These are phyloP conservation scores for Sutorius australiensis DNA, from an alignment of 768 basidiomycete genomes.

Conservation along the genomic window DNA sequence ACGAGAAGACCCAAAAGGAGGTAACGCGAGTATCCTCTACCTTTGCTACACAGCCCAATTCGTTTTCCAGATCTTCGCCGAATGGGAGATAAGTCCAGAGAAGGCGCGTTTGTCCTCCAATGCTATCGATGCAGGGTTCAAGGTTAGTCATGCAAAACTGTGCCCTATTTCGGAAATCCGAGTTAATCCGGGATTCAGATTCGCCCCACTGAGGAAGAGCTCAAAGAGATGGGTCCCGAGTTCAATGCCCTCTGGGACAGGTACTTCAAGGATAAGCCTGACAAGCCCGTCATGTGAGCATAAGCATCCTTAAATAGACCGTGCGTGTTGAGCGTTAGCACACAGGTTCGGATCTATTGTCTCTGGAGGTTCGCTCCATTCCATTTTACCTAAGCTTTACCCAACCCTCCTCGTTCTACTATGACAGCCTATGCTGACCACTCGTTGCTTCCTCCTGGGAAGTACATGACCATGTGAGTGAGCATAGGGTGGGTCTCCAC, in stretches of 20 bases:
- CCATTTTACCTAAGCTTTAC: background rate
- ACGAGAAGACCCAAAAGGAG: constrained; percentile 54
- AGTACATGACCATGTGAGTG: constrained; percentile 60
- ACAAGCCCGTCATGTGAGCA: constrained; percentile 68
- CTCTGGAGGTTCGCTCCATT: constrained; percentile 42
- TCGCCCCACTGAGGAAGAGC: constrained; percentile 62
- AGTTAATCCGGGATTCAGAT: constrained; percentile 39
- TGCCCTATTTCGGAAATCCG: background rate
- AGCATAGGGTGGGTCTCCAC: constrained; percentile 4
- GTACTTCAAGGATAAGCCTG: constrained; percentile 78
- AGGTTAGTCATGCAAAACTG: constrained; percentile 35
- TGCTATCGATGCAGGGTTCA: constrained; percentile 72
- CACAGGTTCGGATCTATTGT: constrained; percentile 62
- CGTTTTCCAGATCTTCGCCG: constrained; percentile 44
- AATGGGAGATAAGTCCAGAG: constrained; percentile 66
- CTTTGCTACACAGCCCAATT: background rate
- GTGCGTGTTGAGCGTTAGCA: background rate
- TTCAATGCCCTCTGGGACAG: constrained; percentile 64
- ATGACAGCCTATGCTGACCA: constrained; percentile 63
- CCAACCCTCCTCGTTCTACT: background rate
- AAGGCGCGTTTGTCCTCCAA: constrained; percentile 68
- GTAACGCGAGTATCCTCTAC: constrained; percentile 23
- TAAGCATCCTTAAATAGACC: background rate
- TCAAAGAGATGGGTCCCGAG: constrained; percentile 77
- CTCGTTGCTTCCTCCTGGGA: constrained; percentile 63